These are phyloP conservation scores for Cystobasidium slooffiae DNA, from an alignment of 1,284 basidiomycete species.

Conservation along the genomic window DNA sequence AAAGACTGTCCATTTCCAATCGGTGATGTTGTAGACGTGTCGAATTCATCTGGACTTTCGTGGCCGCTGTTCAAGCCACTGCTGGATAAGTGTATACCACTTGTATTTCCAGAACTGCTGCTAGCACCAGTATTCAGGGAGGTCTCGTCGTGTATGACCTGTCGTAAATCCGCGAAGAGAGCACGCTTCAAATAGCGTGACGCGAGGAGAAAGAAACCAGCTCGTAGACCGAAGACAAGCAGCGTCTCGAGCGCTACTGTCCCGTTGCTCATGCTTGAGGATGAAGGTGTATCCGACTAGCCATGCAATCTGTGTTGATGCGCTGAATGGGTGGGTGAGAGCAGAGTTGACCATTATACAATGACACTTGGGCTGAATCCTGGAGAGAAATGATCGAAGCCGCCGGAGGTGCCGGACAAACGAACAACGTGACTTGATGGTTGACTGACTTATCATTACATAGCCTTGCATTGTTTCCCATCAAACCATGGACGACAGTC, in stretches of 20 bases:
- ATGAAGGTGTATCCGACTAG: neutral
- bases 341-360: too few relatives aligned
- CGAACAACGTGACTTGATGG: neutral
- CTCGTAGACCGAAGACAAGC: slow-evolving; percentile 44
- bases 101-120: neutral
- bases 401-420: too few relatives aligned
- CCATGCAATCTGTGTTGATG: neutral
- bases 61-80: slow-evolving; percentile 10
- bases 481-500: neutral
- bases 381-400: too few relatives aligned
- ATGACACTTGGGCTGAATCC: too few relatives aligned
- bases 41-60: slow-evolving; percentile 29
- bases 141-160: slow-evolving; percentile 50
- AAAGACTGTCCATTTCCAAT: slow-evolving; percentile 23
- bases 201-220: slow-evolving; percentile 51
- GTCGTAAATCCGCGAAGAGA: slow-evolving; percentile 49
- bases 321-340: neutral
- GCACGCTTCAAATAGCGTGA: slow-evolving; percentile 50
- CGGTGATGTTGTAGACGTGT: slow-evolving; percentile 6
- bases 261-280: neutral
- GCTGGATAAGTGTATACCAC: neutral
- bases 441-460: neutral
- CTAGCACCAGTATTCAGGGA: neutral
- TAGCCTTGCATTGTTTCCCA: neutral
- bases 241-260: slow-evolving; percentile 23